Percentiles rank a stretch among this genome's conserved stretches.
These are phyloP conservation scores for Aspergillus brasiliensis DNA, from an alignment of 2,329 filamentous ascomycete genomes.

Conservation along the genomic window DNA sequence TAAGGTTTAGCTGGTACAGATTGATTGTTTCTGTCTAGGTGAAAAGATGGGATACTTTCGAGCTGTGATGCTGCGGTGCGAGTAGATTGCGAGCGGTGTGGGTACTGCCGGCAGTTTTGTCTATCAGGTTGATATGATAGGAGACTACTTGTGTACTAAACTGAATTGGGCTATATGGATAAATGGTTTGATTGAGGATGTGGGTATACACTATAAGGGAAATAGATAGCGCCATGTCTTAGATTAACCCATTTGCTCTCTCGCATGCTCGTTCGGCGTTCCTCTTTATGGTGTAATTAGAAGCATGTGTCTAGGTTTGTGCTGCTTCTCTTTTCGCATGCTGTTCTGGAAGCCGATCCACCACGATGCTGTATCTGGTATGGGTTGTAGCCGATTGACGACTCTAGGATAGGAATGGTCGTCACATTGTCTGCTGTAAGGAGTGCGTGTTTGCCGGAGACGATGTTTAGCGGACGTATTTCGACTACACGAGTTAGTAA, in stretches of 20 bases:
- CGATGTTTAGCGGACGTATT: conserved; percentile 50
- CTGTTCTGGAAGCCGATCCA: background rate
- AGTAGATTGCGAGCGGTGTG: conserved; percentile 14
- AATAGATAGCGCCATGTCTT: no score
- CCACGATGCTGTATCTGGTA: background rate
- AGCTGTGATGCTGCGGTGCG: conserved; percentile 14
- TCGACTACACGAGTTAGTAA: conserved; percentile 38
- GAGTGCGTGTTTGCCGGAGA: background rate
- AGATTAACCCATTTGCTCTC: no score
- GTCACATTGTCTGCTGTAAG: background rate
- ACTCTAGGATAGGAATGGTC: background rate
- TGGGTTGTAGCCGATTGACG: background rate
- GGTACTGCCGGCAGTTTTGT: conserved; percentile 19
- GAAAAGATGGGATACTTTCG: background rate
- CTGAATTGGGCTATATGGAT: background rate
- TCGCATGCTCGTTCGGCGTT: no score
- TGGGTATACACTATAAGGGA: background rate
- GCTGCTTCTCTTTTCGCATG: no score
- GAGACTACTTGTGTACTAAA: background rate
- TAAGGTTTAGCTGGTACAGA: background rate
- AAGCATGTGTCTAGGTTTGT: no score
- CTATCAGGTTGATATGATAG: background rate
- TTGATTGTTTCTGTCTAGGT: background rate
- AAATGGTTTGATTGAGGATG: background rate
- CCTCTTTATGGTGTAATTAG: no score